Evolutionary conservation across 306 rosid species (phyloP).

Genomic region (Abrus pulchellus): DNA sequence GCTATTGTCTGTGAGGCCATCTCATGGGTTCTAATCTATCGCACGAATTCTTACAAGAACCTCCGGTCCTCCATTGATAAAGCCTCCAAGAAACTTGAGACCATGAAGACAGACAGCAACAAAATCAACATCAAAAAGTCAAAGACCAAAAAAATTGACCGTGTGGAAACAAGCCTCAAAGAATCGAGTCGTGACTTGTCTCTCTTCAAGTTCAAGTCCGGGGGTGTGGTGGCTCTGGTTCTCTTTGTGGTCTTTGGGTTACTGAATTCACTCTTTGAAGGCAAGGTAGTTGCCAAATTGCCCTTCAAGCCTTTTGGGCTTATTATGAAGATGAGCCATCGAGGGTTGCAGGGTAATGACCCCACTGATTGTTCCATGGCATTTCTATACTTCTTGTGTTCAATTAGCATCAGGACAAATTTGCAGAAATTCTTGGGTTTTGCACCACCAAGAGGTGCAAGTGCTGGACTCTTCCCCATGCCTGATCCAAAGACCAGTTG

Average conservation of each 20-base stretch:
- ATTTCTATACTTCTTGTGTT: slow-evolving; percentile 91
- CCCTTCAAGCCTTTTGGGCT: slow-evolving; percentile 88
- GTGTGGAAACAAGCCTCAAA: slow-evolving; percentile 95
- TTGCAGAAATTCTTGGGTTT: slow-evolving; percentile 96
- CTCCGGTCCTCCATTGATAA: slow-evolving; percentile 96
- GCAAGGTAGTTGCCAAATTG: slow-evolving; percentile 87
- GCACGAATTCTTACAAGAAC: slow-evolving; percentile 93
- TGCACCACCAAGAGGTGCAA: slow-evolving; percentile 91
- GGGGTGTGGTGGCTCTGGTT: slow-evolving; percentile 97
- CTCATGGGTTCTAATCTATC: slow-evolving; percentile 96
- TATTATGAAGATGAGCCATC: slow-evolving; percentile 95
- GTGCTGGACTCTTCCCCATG: slow-evolving; percentile 89
- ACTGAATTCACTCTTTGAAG: slow-evolving; percentile 92
- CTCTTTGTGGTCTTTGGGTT: slow-evolving; percentile 95
- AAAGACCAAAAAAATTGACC: slow-evolving; percentile 96
- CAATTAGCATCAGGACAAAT: slow-evolving; percentile 93
- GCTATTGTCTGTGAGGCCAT: slow-evolving; percentile 94
- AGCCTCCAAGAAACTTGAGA: slow-evolving; percentile 97
- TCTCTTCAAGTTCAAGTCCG: slow-evolving; percentile 95
- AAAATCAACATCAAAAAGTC: slow-evolving; percentile 77
- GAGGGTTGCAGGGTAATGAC: slow-evolving; percentile 89
- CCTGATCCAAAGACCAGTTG: slow-evolving; percentile 97
- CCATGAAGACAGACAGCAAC: slow-evolving; percentile 85
- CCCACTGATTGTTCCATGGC: slow-evolving; percentile 98
- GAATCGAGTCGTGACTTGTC: slow-evolving; percentile 95